phyloP scores from a whole-genome alignment of 2,329 filamentous ascomycete species.

The Drechslerella stenobrocha region DNA sequence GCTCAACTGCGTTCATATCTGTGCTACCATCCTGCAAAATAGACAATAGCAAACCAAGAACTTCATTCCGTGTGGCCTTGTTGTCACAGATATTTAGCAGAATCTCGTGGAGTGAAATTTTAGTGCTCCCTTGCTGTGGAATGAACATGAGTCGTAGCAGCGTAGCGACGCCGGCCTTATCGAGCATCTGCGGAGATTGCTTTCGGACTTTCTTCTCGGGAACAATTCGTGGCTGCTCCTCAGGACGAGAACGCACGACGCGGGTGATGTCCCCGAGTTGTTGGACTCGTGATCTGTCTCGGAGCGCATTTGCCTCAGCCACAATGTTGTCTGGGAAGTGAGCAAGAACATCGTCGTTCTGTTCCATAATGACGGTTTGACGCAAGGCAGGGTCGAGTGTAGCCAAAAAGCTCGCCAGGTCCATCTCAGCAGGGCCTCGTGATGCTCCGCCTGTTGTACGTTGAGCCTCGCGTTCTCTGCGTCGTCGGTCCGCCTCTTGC shows the following conservation, averaged over 20 bases:
- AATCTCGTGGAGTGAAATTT: slow-evolving; percentile 80
- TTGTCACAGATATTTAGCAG: slow-evolving; percentile 93
- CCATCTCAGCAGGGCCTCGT: slow-evolving; percentile 76
- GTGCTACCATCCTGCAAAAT: slow-evolving; percentile 94
- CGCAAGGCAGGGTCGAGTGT: slow-evolving; percentile 81
- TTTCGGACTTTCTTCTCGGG: slow-evolving; percentile 71
- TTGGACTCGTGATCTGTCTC: slow-evolving; percentile 62
- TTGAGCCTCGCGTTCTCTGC: slow-evolving; percentile 79
- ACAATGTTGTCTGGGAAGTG: slow-evolving; percentile 82
- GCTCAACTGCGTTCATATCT: slow-evolving; percentile 89
- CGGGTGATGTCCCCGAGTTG: slow-evolving; percentile 59
- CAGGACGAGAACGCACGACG: slow-evolving; percentile 54
- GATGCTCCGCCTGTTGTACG: slow-evolving; percentile 60
- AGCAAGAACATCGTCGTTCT: slow-evolving; percentile 83
- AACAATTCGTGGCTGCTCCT: slow-evolving; percentile 58
- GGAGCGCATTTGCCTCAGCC: slow-evolving; percentile 77
- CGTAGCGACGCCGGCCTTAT: slow-evolving; percentile 94
- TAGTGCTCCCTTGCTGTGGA: slow-evolving; percentile 82
- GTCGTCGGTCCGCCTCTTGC: slow-evolving; percentile 83
- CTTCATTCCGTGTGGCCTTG: slow-evolving; percentile 90
- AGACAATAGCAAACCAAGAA: slow-evolving; percentile 86
- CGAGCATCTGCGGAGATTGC: slow-evolving; percentile 91
- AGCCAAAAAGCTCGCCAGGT: slow-evolving; percentile 86
- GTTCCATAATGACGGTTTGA: slow-evolving; percentile 84
- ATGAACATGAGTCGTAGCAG: slow-evolving; percentile 98